Percentiles rank a stretch among this genome's conserved stretches.
phyloP scores from a whole-genome alignment of 2,329 filamentous ascomycete genomes.

The Cladosporium sp. region DNA sequence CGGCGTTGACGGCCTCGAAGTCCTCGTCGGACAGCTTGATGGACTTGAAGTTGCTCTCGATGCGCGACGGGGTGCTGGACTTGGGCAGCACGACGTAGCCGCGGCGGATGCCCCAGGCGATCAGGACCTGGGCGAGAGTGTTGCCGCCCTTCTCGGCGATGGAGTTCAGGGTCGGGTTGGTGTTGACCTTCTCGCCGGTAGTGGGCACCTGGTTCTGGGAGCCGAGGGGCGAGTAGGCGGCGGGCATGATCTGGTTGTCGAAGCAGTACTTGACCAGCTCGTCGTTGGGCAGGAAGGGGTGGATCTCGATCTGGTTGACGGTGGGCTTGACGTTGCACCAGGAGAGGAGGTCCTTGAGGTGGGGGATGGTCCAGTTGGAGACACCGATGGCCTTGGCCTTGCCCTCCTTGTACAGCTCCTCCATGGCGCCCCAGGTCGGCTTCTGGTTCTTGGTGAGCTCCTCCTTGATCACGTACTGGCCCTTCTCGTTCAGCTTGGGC shows the following conservation, averaged over 20 bases:
- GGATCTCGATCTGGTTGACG: conserved; percentile 46
- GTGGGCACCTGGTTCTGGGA: conserved; percentile 64
- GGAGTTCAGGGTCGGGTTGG: conserved; percentile 53
- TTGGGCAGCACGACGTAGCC: conserved; percentile 65
- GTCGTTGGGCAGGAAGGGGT: conserved; percentile 57
- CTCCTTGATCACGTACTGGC: conserved; percentile 58
- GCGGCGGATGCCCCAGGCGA: conserved; percentile 60
- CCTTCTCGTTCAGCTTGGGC: conserved; percentile 46
- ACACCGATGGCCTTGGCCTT: conserved; percentile 51
- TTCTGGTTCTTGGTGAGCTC: conserved; percentile 60
- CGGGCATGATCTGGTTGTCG: conserved; percentile 50
- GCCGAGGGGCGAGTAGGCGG: conserved; percentile 54
- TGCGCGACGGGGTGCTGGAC: conserved; percentile 60
- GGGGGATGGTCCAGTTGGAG: conserved; percentile 44
- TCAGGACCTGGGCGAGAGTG: conserved; percentile 55
- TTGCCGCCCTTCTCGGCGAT: conserved; percentile 53
- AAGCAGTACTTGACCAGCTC: conserved; percentile 53
- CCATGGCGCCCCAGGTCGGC: conserved; percentile 58
- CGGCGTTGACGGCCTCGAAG: conserved; percentile 55
- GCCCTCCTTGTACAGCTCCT: conserved; percentile 48
- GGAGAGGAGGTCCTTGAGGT: conserved; percentile 39
- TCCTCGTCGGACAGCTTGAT: conserved; percentile 51
- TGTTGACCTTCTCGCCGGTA: conserved; percentile 60
- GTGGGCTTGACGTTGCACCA: conserved; percentile 37
- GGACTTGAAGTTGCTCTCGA: conserved; percentile 62